phyloP scores from a whole-genome alignment of 1,284 basidiomycete genomes.

The Ustilago bromivora region DNA sequence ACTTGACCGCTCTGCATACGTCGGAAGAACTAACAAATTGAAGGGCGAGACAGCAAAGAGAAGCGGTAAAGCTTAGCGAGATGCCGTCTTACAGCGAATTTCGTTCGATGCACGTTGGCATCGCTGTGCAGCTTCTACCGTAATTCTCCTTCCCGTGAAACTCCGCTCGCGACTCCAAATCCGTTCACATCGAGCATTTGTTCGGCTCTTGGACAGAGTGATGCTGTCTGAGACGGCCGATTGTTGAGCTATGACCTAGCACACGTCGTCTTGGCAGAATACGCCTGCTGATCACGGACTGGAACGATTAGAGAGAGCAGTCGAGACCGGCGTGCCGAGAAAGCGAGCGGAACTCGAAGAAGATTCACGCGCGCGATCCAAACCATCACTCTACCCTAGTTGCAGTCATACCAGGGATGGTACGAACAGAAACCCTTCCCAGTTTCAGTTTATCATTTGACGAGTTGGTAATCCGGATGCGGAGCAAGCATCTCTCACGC shows the following conservation, averaged over 20 bases:
- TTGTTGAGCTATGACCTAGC: too few relatives aligned
- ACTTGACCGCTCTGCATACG: not conserved
- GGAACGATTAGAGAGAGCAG: not conserved
- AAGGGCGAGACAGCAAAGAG: not conserved
- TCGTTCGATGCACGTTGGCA: constrained; percentile 14
- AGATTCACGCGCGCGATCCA: constrained; percentile 16
- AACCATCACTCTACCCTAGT: not conserved
- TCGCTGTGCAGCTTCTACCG: constrained; percentile 8
- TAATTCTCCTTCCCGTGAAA: constrained; percentile 1
- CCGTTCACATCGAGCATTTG: not conserved
- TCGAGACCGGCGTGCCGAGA: not conserved
- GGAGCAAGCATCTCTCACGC: constrained; percentile 5
- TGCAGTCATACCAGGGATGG: not conserved
- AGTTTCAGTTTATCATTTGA: not conserved
- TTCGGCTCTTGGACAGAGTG: too few relatives aligned
- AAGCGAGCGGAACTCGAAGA: constrained; percentile 4
- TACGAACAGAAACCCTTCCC: not conserved
- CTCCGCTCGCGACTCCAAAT: not conserved
- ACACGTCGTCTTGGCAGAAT: too few relatives aligned
- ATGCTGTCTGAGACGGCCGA: too few relatives aligned
- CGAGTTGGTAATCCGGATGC: not conserved
- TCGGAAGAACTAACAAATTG: not conserved
- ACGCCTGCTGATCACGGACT: not conserved
- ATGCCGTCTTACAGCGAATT: constrained; percentile 6
- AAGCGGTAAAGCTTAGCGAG: not conserved